Evolutionary conservation across 2,329 filamentous ascomycete species (phyloP), one percentile per base, ranked within the genome.

Genomic region (Nemania sp.): DNA sequence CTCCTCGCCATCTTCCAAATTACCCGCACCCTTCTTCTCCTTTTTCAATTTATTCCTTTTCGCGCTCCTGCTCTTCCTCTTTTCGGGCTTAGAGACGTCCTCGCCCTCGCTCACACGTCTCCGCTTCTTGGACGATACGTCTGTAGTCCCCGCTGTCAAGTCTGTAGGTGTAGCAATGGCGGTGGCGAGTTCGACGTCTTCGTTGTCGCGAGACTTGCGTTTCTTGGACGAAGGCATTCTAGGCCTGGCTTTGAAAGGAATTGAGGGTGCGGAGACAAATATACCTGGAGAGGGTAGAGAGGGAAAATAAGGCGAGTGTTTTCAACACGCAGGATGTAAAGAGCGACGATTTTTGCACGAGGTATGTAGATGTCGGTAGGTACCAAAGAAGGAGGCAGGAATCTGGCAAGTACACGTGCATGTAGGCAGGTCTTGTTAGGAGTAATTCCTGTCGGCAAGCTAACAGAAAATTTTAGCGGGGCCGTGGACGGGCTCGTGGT

Each of bases 401-500:
- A n/a, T n/a, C n/a, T n/a, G n/a, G n/a, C n/a, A n/a, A n/a, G n/a
- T n/a, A n/a, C n/a, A n/a, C n/a, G n/a, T n/a, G n/a, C n/a, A n/a
- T n/a, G 25, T 29, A 29, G 4, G 25, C 17, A n/a, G 29, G 12
- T 32, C 7, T 17, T 9, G n/a, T 40, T 12, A 9, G 17, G 17
- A 43, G 20, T 43, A 9, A 20, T 5, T 5, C 15, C 39, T 3
- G 17, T n/a, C 9, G 15, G 37, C 18, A 17, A 46, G 79, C 77
- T 76, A 74, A 79, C 73, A 65, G 80, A 77, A 64, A 81, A 80
- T 75, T 83, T 83, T 67, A 75, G 77, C 68, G 75, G 77, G 35
- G 77, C 77, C 64, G 56, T 54, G 58, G 63, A 57, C 59, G 59
- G 47, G 59, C 61, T 45, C 62, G 43, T 50, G 57, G 56, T 54